phyloP scores from a whole-genome alignment of 345 rosid species.

The Salix brachista region DNA sequence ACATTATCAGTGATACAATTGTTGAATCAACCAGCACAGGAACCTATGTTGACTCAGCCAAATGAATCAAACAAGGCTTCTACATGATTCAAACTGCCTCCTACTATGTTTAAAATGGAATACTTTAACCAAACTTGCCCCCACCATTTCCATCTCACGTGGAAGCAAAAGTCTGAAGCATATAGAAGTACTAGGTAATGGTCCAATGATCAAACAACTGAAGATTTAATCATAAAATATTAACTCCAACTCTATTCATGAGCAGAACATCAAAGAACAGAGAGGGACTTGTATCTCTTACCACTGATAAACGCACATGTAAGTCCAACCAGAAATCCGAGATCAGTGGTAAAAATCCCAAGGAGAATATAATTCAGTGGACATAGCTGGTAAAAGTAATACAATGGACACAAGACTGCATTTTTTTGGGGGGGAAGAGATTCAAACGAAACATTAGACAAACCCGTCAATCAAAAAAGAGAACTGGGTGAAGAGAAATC shows the following conservation, averaged over 20 bases:
- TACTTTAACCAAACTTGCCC: background rate
- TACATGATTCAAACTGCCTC: background rate
- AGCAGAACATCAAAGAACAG: background rate
- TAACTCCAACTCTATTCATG: background rate
- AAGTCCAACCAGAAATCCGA: slow-evolving; percentile 1
- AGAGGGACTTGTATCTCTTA: background rate
- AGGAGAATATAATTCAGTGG: slow-evolving; percentile 4
- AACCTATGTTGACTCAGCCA: background rate
- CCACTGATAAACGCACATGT: slow-evolving; percentile 5
- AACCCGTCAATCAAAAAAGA: background rate
- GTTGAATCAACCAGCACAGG: background rate
- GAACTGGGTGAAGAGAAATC: background rate
- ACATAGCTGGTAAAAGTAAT: background rate
- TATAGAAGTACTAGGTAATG: background rate
- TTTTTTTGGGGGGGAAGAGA: no score
- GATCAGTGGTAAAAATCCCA: background rate
- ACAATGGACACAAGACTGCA: background rate
- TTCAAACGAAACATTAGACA: background rate
- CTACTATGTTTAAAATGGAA: background rate
- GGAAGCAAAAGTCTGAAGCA: background rate
- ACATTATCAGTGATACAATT: background rate
- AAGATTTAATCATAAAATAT: background rate
- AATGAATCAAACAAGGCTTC: background rate
- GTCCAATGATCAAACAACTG: background rate
- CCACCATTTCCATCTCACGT: background rate